A percentile compares a stretch with the other conserved stretches of the same genome.
Evolutionary conservation across 2,329 filamentous ascomycete genomes (phyloP).

Genomic region (Tetracladium maxilliforme): DNA sequence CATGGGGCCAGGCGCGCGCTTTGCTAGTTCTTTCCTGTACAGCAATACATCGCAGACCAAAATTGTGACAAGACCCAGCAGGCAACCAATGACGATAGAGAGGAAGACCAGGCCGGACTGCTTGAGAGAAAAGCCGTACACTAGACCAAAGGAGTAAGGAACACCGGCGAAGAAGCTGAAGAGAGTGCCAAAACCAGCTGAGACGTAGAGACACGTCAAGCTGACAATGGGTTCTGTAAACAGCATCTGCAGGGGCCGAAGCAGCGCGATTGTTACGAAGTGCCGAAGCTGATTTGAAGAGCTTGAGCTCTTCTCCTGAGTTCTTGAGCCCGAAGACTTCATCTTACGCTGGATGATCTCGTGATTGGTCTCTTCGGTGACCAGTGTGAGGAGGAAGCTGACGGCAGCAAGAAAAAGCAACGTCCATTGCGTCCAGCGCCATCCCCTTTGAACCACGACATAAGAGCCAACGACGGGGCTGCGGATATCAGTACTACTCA

Average conservation of each 20-base stretch:
- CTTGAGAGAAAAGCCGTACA: conserved; percentile 40
- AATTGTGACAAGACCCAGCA: conserved; percentile 25
- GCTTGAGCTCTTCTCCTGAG: conserved; percentile 21
- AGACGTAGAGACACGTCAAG: conserved; percentile 29
- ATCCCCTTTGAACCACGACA: conserved; percentile 25
- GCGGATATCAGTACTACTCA: conserved; percentile 1
- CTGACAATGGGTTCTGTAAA: conserved; percentile 30
- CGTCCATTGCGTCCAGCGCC: conserved; percentile 39
- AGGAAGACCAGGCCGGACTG: conserved; percentile 35
- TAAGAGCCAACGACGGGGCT: conserved; percentile 34
- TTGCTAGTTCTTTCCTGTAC: conserved; percentile 16
- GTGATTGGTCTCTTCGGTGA: neutral
- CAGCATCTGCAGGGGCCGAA: conserved; percentile 24
- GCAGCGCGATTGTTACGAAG: conserved; percentile 22
- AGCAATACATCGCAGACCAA: conserved; percentile 23
- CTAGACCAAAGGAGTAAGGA: conserved; percentile 37
- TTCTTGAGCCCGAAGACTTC: no score
- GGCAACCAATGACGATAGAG: conserved; percentile 26
- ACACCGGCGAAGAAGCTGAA: conserved; percentile 44
- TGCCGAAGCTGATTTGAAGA: conserved; percentile 15
- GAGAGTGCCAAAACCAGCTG: conserved; percentile 34
- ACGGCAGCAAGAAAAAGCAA: conserved; percentile 28
- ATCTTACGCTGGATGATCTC: neutral
- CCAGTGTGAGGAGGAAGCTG: conserved; percentile 15
- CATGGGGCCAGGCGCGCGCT: conserved; percentile 14